Conservation (phyloP, 345 rosid species). For the Melastoma malabathricum region DNA sequence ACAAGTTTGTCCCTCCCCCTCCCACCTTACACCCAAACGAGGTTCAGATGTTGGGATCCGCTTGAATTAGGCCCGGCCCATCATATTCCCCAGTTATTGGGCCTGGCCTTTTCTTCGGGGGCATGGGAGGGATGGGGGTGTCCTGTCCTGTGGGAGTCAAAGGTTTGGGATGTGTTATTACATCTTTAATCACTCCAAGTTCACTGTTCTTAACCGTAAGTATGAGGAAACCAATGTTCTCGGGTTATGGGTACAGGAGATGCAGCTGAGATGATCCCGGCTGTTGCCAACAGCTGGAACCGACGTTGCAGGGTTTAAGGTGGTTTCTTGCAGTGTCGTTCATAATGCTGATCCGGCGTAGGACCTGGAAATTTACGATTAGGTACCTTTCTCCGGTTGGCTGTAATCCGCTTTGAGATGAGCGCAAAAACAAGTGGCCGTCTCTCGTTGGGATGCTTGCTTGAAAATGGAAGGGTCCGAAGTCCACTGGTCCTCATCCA, state of each 20-base stretch:
- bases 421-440: conserved; percentile 84
- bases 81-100: no score
- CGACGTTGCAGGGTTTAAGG: conserved; percentile 78
- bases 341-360: conserved; percentile 41
- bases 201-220: conserved; percentile 73
- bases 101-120: no score
- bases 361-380: conserved; percentile 39
- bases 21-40: no score
- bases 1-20: no score
- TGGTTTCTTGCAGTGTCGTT: conserved; percentile 53
- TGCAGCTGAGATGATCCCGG: conserved; percentile 60
- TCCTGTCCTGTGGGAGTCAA: conserved; percentile 55
- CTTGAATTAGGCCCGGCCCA: no score
- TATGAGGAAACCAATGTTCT: conserved; percentile 65
- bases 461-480: background rate
- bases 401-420: conserved; percentile 64
- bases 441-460: conserved; percentile 58
- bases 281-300: conserved; percentile 20
- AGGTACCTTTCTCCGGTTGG: conserved; percentile 48
- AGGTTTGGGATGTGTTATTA: conserved; percentile 56
- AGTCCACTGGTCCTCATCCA: conserved; percentile 4
- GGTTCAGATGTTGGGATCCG: no score
- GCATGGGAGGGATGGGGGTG: no score
- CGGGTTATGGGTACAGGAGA: conserved; percentile 90
- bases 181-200: conserved; percentile 74